Evolutionary conservation across 2,329 filamentous ascomycete species (phyloP), one percentile per base, ranked within the genome.

Genomic region (Cercospora janseana): DNA sequence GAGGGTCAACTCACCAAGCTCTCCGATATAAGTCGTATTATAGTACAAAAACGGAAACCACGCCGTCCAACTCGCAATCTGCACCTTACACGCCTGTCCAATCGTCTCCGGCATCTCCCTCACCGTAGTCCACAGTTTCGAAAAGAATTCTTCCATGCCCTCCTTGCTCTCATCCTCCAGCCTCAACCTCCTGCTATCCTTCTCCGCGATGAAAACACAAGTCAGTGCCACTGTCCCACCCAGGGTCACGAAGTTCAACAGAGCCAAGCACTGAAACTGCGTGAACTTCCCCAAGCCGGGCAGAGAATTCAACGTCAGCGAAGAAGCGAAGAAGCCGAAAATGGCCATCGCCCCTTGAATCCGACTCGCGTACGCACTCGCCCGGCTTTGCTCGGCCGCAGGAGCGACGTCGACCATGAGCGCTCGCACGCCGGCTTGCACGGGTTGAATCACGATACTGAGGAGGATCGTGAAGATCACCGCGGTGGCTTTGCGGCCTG

Each of bases 41-140:
- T 59, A 59, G 26, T 54, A 59, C 18, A 50, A 31, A n/a, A 59
- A 51, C 18, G 56, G 54, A 53, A 59, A 59, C 56, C 56, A 59
- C 7, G 54, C 56, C 45, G 51, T 47, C 56, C 56, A 59, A 20
- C 37, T 46, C 5, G 41, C 46, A 10, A 57, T 47, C 18, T 59
- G 56, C 15, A 51, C 49, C 27, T 48, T 35, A 31, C 56, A 59
- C 6, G 56, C 50, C 29, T 46, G 45, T 15, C 38, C 37, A n/a
- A 59, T 50, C 29, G 35, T 59, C 16, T 23, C 46, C 12, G 45
- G 49, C 13, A 59, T 15, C 4, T 45, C 32, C 10, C 38, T 27
- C 28, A 56, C 35, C 7, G 54, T 59, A 8, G 31, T 10, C 24
- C 41, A 56, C 15, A 59, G 44, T 18, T 50, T 42, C 1, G 21